These are phyloP conservation scores for Gigaspora rosea DNA, from an alignment of 192 early-diverging fungal genomes.

Conservation along the genomic window DNA sequence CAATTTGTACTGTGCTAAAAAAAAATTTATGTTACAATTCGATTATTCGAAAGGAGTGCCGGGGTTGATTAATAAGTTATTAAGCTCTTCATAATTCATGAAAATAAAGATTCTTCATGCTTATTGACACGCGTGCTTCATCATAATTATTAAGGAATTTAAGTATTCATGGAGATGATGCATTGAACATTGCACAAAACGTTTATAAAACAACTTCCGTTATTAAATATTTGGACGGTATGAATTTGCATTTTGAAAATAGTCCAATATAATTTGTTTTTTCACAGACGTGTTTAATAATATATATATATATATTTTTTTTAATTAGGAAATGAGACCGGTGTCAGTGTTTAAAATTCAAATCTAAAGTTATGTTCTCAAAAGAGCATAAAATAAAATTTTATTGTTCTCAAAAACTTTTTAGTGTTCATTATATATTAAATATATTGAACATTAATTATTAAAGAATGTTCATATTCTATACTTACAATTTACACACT, in stretches of 20 bases:
- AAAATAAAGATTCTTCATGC: not conserved
- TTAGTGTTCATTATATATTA: too few relatives aligned
- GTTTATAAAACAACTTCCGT: constrained; percentile 93
- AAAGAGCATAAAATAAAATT: too few relatives aligned
- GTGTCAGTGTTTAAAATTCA: too few relatives aligned
- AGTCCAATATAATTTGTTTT: not conserved
- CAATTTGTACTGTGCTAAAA: not conserved
- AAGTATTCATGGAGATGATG: constrained; percentile 87
- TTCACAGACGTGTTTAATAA: not conserved
- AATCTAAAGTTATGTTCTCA: too few relatives aligned
- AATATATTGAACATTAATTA: too few relatives aligned
- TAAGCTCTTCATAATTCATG: not conserved
- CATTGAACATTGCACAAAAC: constrained; percentile 77
- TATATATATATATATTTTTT: not conserved
- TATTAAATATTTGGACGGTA: constrained; percentile 85
- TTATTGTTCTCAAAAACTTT: too few relatives aligned
- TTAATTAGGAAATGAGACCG: constrained; percentile 49
- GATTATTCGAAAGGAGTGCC: constrained; percentile 71
- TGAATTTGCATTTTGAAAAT: not conserved
- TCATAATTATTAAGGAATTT: constrained; percentile 55
- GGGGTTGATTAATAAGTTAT: constrained; percentile 41
- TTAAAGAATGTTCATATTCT: too few relatives aligned
- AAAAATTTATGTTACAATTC: constrained; percentile 45
- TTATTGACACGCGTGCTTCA: not conserved
- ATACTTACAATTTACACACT: too few relatives aligned